A percentile compares a stretch with the other conserved stretches of the same genome.
phyloP scores from a whole-genome alignment of 768 basidiomycete species.

The Lentinula detonsa region DNA sequence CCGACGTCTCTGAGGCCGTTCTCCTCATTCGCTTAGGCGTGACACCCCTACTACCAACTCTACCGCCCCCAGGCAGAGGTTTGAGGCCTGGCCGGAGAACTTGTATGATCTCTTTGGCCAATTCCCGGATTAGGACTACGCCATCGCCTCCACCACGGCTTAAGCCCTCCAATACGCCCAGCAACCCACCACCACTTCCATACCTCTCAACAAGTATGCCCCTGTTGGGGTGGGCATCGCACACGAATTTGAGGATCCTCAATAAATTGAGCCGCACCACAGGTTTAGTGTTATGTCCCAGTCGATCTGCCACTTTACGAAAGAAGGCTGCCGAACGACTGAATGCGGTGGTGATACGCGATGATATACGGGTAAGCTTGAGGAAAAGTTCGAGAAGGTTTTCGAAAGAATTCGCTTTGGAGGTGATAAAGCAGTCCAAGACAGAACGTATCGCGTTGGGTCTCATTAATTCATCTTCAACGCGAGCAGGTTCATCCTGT shows the following conservation, averaged over 20 bases:
- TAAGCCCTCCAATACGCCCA: slow-evolving; percentile 74
- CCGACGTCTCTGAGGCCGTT: slow-evolving; percentile 60
- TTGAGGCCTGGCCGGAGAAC: slow-evolving; percentile 66
- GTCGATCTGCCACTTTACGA: slow-evolving; percentile 78
- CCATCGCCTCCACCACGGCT: slow-evolving; percentile 70
- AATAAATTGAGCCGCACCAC: slow-evolving; percentile 89
- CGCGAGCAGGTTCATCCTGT: slow-evolving; percentile 90
- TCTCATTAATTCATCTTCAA: slow-evolving; percentile 84
- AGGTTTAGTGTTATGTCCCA: slow-evolving; percentile 64
- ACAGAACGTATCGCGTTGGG: slow-evolving; percentile 58
- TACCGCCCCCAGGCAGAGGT: slow-evolving; percentile 32
- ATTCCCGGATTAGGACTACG: slow-evolving; percentile 85
- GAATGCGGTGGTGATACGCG: slow-evolving; percentile 65
- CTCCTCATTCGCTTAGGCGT: slow-evolving; percentile 64
- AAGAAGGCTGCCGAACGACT: slow-evolving; percentile 79
- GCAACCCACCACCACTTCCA: slow-evolving; percentile 37
- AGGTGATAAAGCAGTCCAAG: slow-evolving; percentile 73
- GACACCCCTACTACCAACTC: slow-evolving; percentile 23
- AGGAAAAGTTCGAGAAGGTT: slow-evolving; percentile 88
- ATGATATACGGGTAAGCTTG: slow-evolving; percentile 84
- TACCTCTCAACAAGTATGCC: slow-evolving; percentile 78
- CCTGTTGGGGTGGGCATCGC: slow-evolving; percentile 86
- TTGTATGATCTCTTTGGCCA: slow-evolving; percentile 83
- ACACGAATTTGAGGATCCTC: slow-evolving; percentile 76
- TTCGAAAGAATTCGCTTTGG: slow-evolving; percentile 89